These are phyloP conservation scores for Coccomyxa subellipsoidea DNA, from an alignment of 163 green algal genomes.

Conservation along the genomic window DNA sequence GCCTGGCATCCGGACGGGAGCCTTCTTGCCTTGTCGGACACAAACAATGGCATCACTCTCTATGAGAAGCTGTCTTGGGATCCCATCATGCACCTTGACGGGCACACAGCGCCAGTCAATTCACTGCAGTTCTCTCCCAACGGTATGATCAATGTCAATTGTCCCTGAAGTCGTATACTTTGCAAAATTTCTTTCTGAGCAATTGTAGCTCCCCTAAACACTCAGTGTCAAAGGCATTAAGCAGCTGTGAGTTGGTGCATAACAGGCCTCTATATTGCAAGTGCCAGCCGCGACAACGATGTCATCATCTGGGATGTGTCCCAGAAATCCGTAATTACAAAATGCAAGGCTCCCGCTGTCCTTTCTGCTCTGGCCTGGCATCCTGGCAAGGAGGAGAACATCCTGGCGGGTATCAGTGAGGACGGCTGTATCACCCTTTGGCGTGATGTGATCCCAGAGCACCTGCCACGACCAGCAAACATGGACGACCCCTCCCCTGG, in stretches of 20 bases:
- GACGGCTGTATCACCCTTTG: constrained; percentile 26
- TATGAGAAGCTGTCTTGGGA: constrained; percentile 26
- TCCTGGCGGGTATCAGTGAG: constrained; percentile 51
- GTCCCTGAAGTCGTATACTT: not conserved
- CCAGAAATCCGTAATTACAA: not conserved
- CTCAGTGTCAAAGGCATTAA: not conserved
- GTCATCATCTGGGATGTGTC: constrained; percentile 69
- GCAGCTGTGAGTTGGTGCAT: not conserved
- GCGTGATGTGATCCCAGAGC: not conserved
- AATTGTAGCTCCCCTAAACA: not conserved
- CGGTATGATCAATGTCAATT: constrained; percentile 5
- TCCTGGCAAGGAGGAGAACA: constrained; percentile 45
- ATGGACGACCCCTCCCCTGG: not conserved
- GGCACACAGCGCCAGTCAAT: constrained; percentile 20
- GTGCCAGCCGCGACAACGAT: constrained; percentile 44
- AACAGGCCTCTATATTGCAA: constrained; percentile 64
- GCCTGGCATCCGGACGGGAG: constrained; percentile 35
- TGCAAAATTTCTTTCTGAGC: not conserved
- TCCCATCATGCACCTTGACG: constrained; percentile 4
- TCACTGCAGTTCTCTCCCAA: constrained; percentile 21
- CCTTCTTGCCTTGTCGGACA: constrained; percentile 23
- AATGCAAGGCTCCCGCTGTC: not conserved
- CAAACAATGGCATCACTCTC: constrained; percentile 10
- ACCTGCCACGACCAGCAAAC: not conserved
- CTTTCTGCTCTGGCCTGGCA: constrained; percentile 65